Base-by-base conservation (phyloP, 352 stramenopile genomes). In the Phytophthora cajani region DNA sequence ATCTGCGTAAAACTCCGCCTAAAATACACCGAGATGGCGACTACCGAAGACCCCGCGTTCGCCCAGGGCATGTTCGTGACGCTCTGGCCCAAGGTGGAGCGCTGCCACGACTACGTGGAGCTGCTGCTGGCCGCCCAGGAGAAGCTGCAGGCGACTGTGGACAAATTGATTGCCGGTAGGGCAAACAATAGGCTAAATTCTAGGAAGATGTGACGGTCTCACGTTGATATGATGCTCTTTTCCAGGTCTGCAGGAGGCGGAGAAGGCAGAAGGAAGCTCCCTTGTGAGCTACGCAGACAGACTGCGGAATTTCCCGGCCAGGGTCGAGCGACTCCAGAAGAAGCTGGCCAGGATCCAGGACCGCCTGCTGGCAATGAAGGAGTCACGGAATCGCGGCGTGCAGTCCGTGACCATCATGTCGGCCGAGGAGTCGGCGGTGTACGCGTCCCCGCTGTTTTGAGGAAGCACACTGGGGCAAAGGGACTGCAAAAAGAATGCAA, bases 1-100 rank as follows among this genome's bases (percentile, higher is more conserved):
- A 53, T 25, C 16, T 1, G 16, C 50, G 51, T 51, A 54, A 58
- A 55, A 30, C 38, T 14, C 53, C 16, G 16, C 11, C 10, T 40
- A 21, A 64, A 59, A n/a, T 16, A n/a, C 6, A 23, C 27, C 12
- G 38, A 62, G 40, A 78, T 74, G 76, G n/a, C 57, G 12, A 52
- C 52, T 21, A 62, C 30, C 5, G 57, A 80, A 57, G 62, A 77
- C 25, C 56, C 72, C 14, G 70, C 77, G 27, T 91, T 94, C 49
- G 85, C 85, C 27, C 69, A 90, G 58, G 88, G 88, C 21, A 90
- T 94, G 88, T 93, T 92, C 64, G 84, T 88, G 64, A 69, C 85
- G 57, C 72, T 95, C 49, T 95, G 88, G 88, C 88, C 88, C 19
- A 95, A 95, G 64, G 80, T 95, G 23, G 86, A 93, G 58, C 86